phyloP scores from a whole-genome alignment of 148 eudicot species.

The Fallopia convolvulus region DNA sequence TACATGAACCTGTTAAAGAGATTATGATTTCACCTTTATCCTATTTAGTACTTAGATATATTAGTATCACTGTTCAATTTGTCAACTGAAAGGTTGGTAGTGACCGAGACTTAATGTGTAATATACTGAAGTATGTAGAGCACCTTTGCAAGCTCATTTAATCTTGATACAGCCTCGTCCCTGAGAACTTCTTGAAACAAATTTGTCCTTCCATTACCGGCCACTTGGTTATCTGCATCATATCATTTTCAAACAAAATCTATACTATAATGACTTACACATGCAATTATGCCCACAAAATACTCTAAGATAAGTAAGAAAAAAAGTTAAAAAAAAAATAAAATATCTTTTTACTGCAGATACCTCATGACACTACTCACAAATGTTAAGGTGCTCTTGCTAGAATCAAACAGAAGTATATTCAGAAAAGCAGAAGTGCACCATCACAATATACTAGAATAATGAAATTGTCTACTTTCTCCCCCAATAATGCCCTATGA shows the following conservation, averaged over 20 bases:
- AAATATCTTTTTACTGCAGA: background rate
- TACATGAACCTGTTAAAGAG: background rate
- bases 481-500: background rate
- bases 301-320: background rate
- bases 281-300: background rate
- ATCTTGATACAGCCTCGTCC: constrained; percentile 68
- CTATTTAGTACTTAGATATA: background rate
- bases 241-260: background rate
- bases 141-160: constrained; percentile 79
- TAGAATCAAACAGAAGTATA: background rate
- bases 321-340: background rate
- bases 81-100: background rate
- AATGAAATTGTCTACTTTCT: background rate
- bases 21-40: background rate
- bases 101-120: background rate
- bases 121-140: background rate
- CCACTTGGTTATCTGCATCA: constrained; percentile 34
- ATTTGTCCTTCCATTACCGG: constrained; percentile 24
- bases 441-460: background rate
- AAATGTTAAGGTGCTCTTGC: background rate
- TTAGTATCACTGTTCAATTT: background rate
- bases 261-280: background rate
- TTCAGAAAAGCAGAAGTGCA: background rate
- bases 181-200: constrained; percentile 46
- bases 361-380: background rate